A percentile compares a stretch with the other conserved stretches of the same genome.
Conservation (phyloP, 2,329 filamentous ascomycete species). For the Cladophialophora immunda region DNA sequence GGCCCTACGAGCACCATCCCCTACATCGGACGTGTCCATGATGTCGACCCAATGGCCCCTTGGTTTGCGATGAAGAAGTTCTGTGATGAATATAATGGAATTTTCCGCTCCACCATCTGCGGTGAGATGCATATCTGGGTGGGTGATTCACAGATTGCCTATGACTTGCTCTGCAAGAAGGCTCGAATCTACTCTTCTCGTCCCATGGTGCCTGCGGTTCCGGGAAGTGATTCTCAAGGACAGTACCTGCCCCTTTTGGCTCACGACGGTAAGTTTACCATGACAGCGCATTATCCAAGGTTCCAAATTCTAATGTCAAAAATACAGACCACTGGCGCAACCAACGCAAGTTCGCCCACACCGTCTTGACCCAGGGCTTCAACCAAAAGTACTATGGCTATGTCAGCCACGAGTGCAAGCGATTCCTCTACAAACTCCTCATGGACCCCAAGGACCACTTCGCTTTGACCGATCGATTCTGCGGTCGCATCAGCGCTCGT, state of each 20-base stretch:
- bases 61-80: constrained; percentile 44
- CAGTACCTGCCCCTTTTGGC: constrained; percentile 42
- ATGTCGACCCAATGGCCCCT: constrained; percentile 41
- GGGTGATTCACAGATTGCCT: constrained; percentile 39
- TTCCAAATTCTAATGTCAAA: constrained; percentile 8
- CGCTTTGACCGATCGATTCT: constrained; percentile 42
- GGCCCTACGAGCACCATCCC: constrained; percentile 41
- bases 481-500: constrained; percentile 40
- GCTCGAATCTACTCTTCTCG: constrained; percentile 43
- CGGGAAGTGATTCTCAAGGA: constrained; percentile 41
- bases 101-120: constrained; percentile 42
- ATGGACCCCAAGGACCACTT: constrained; percentile 42
- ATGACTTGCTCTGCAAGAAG: constrained; percentile 43
- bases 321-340: constrained; percentile 40
- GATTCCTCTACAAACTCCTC: constrained; percentile 42
- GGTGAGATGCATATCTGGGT: constrained; percentile 44
- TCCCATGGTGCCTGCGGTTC: constrained; percentile 41
- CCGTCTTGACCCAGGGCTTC: constrained; percentile 41
- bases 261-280: constrained; percentile 37
- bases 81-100: constrained; percentile 39
- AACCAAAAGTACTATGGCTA: constrained; percentile 43
- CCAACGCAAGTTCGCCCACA: constrained; percentile 43
- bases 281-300: neutral
- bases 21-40: constrained; percentile 42
- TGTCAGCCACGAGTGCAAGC: constrained; percentile 41